Base-by-base conservation (phyloP, 2,329 filamentous ascomycete genomes). In the Ustilaginoidea virens region DNA sequence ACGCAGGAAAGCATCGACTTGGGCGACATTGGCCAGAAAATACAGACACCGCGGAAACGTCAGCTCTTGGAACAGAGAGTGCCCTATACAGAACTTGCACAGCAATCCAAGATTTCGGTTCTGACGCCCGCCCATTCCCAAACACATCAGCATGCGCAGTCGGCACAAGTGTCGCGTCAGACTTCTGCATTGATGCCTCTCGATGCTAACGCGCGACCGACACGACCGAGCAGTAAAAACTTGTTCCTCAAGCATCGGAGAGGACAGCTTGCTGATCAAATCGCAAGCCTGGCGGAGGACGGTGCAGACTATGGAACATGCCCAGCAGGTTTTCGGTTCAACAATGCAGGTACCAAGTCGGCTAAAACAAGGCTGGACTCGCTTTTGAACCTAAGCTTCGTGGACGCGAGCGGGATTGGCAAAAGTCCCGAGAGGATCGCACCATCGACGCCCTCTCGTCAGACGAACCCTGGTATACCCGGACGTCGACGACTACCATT, bases 1-100 rank as follows among this genome's bases (percentile, higher is more conserved):
- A 53, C 59, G 1, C 55, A 66, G 23, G 70, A 73, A 29, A 77
- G 69, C 30, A 57, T 77, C 28, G 73, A 79, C 41, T 54, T 78
- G 2, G 53, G 47, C 10, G 46, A 52, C 11, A 47, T 49, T 22
- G 44, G 36, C 7, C 45, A 48, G 18, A 43, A 30, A 22, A 39
- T 55, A n/a, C 37, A 40, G 15, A 57, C 53, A 1, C 53, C 54
- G 2, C 44, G 52, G 25, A 56, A 56, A 31, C 48, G 45, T 7
- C 50, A 44, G 13, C 36, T 41, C 5, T 18, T 42, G 9, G 43
- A 47, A 20, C 33, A 37, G 14, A 29, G 29, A 4, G 36, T 32
- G n/a, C 25, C 28, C 5, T 25, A 33, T 20, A 30, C 30, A 17
- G 30, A 35, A 18, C 28, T 28, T 2, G 11, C 25, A 14, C 16